A percentile compares a stretch with the other conserved stretches of the same genome.
Evolutionary conservation across 805 yeast genomes (phyloP).

Genomic region (Lipomyces sp.): DNA sequence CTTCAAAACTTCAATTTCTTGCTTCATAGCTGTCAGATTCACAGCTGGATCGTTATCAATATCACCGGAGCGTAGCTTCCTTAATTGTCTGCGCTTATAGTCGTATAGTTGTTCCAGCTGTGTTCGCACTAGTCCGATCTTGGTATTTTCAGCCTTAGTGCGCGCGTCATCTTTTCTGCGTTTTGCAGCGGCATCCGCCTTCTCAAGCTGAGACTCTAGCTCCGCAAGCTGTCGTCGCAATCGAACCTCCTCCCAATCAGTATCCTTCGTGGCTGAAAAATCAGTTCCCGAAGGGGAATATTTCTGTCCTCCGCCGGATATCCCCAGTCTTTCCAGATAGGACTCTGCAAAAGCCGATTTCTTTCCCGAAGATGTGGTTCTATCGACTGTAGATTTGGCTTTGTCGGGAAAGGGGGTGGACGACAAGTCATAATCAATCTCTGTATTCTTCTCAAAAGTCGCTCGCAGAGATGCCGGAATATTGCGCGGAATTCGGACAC

Average conservation of each 20-base stretch:
- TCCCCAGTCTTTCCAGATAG: constrained; percentile 39
- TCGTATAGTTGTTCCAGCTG: constrained; percentile 84
- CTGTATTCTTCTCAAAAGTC: constrained; percentile 83
- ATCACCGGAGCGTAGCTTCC: constrained; percentile 46
- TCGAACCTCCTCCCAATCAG: constrained; percentile 92
- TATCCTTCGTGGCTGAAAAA: constrained; percentile 67
- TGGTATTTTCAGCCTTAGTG: constrained; percentile 33
- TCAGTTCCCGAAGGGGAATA: constrained; percentile 61
- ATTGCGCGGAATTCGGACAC: constrained; percentile 85
- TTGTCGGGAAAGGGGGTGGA: constrained; percentile 27
- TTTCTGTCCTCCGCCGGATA: constrained; percentile 49
- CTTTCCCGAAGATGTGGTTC: constrained; percentile 20
- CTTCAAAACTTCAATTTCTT: constrained; percentile 69
- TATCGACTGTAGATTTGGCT: background rate
- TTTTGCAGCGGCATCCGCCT: constrained; percentile 58
- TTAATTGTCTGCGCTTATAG: constrained; percentile 69
- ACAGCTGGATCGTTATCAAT: constrained; percentile 30
- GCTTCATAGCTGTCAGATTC: constrained; percentile 48
- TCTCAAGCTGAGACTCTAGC: constrained; percentile 66
- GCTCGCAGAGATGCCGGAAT: constrained; percentile 93
- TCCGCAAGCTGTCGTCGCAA: constrained; percentile 77
- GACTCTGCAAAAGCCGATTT: constrained; percentile 43
- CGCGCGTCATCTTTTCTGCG: constrained; percentile 45
- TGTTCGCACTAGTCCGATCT: constrained; percentile 51
- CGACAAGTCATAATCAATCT: constrained; percentile 37